Conservation (phyloP, 768 basidiomycete genomes). For the Collybia nuda region DNA sequence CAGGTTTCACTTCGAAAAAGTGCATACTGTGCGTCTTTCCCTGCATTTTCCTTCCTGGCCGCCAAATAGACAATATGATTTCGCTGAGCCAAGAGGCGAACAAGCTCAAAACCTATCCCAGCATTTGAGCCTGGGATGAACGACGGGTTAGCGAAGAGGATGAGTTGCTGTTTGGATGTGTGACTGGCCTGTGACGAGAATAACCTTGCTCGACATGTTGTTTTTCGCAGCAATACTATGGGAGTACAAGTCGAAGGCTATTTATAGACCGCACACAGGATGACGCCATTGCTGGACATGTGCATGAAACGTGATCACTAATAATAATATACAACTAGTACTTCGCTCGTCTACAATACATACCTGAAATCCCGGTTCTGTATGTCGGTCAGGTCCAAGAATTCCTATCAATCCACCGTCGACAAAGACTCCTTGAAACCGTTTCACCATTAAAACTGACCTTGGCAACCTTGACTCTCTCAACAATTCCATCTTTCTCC, state of each 20-base stretch:
- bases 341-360: constrained; percentile 43
- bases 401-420: constrained; percentile 44
- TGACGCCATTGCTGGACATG: neutral
- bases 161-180: no score
- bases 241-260: neutral
- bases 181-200: constrained; percentile 16
- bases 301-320: no score
- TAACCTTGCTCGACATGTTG: constrained; percentile 8
- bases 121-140: constrained; percentile 35
- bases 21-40: constrained; percentile 41
- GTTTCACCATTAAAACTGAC: constrained; percentile 28
- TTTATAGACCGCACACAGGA: neutral
- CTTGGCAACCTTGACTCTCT: constrained; percentile 65
- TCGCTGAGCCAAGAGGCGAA: constrained; percentile 39
- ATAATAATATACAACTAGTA: no score
- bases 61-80: constrained; percentile 44
- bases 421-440: neutral
- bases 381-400: constrained; percentile 69
- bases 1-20: neutral
- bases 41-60: constrained; percentile 36
- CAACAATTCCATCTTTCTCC: constrained; percentile 48
- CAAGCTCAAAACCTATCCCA: constrained; percentile 47
- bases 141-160: neutral
- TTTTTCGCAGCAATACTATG: no score
- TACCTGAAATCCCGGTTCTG: constrained; percentile 77